Percentiles rank a stretch among this genome's conserved stretches.
Conservation (phyloP, 2,329 filamentous ascomycete species). For the Chlorencoelia australis region DNA sequence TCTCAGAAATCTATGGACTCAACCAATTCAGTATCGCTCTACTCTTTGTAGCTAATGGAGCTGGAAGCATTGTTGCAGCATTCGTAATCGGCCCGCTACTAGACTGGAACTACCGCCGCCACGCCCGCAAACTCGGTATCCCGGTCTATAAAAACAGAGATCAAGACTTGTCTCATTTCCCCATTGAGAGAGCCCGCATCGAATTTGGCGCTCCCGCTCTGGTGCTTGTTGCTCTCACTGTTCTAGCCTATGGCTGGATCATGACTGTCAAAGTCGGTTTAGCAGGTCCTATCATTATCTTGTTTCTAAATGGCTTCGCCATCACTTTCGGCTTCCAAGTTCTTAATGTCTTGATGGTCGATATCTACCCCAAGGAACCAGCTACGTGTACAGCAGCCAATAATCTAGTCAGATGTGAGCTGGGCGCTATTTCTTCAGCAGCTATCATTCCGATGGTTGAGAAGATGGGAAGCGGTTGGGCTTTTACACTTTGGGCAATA, state of each 20-base stretch:
- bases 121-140: constrained; percentile 43
- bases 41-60: constrained; percentile 11
- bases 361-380: constrained; percentile 33
- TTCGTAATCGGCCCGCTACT: constrained; percentile 32
- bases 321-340: constrained; percentile 44
- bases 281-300: constrained; percentile 37
- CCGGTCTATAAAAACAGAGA: constrained; percentile 42
- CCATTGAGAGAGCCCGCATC: constrained; percentile 41
- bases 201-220: constrained; percentile 41
- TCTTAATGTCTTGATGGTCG: constrained; percentile 42
- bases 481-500: constrained; percentile 38
- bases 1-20: neutral
- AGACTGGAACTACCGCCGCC: constrained; percentile 55
- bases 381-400: constrained; percentile 42
- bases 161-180: constrained; percentile 37
- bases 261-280: constrained; percentile 33
- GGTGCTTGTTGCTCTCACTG: constrained; percentile 35
- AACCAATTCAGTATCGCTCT: constrained; percentile 31
- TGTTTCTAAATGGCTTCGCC: constrained; percentile 37
- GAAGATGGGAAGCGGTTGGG: constrained; percentile 40
- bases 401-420: constrained; percentile 44
- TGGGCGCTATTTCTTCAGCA: constrained; percentile 44
- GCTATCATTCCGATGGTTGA: constrained; percentile 42
- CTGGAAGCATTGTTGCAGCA: constrained; percentile 3
- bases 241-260: constrained; percentile 44